Evolutionary conservation across 2,329 filamentous ascomycete species (phyloP).

Genomic region (Talaromyces sp.): DNA sequence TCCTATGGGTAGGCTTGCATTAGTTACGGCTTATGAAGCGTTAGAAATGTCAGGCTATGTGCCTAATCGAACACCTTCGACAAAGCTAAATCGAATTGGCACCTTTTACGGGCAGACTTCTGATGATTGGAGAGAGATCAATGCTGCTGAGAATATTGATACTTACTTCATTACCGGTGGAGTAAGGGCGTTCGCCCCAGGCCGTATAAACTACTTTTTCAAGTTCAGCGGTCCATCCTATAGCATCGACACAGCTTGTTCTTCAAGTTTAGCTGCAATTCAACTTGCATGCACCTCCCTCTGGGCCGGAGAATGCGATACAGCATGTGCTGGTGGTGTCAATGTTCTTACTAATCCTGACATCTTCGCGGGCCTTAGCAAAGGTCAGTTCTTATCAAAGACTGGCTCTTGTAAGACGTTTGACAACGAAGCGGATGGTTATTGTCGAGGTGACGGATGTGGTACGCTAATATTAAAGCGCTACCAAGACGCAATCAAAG

Average conservation of each 20-base stretch:
- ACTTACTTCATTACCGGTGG: slow-evolving; percentile 61
- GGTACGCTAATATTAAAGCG: slow-evolving; percentile 21
- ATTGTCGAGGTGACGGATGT: slow-evolving; percentile 22
- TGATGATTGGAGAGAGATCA: slow-evolving; percentile 63
- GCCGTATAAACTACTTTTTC: background rate
- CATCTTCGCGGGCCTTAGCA: background rate
- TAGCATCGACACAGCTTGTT: slow-evolving; percentile 9
- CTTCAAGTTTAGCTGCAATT: background rate
- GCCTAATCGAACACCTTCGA: background rate
- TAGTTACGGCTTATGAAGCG: background rate
- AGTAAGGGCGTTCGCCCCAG: slow-evolving; percentile 55
- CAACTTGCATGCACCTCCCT: slow-evolving; percentile 4
- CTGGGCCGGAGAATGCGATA: background rate
- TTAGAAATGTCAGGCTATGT: background rate
- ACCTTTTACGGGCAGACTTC: slow-evolving; percentile 56
- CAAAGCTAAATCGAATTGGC: background rate
- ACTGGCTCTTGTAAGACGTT: slow-evolving; percentile 17
- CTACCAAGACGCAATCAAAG: slow-evolving; percentile 18
- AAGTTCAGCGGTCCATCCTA: background rate
- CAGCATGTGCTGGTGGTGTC: slow-evolving; percentile 2
- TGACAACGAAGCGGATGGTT: slow-evolving; percentile 20
- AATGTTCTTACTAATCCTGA: slow-evolving; percentile 6
- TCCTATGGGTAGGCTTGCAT: background rate
- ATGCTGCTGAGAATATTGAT: slow-evolving; percentile 66
- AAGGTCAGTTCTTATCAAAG: slow-evolving; percentile 13